A percentile compares a stretch with the other conserved stretches of the same genome.
These are phyloP conservation scores for Cytospora leucostoma DNA, from an alignment of 2,329 filamentous ascomycete genomes.

Conservation along the genomic window DNA sequence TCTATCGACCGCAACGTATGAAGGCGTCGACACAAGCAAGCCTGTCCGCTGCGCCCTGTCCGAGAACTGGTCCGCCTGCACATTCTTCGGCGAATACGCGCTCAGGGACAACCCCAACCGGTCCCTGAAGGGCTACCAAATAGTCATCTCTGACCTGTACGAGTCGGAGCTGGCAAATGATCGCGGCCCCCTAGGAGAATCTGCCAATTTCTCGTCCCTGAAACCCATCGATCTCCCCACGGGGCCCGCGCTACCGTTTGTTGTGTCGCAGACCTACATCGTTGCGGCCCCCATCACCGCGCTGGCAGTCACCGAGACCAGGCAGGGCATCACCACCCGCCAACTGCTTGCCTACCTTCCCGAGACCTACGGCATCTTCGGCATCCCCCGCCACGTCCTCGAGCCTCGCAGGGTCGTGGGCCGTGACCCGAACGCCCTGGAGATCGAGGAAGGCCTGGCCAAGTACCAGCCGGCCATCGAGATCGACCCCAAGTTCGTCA, in stretches of 20 bases:
- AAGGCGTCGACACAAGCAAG: conserved; percentile 72
- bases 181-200: conserved; percentile 72
- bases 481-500: conserved; percentile 76
- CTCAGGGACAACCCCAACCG: conserved; percentile 56
- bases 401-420: conserved; percentile 86
- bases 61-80: conserved; percentile 95
- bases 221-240: conserved; percentile 61
- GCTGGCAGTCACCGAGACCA: conserved; percentile 83
- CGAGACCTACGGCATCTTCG: conserved; percentile 71
- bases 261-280: conserved; percentile 78
- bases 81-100: conserved; percentile 66
- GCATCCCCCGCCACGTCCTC: conserved; percentile 75
- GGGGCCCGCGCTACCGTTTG: conserved; percentile 66
- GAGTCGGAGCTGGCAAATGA: conserved; percentile 84
- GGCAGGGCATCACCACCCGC: conserved; percentile 86
- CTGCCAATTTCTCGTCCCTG: conserved; percentile 76
- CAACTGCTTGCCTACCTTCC: conserved; percentile 80
- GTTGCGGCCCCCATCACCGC: conserved; percentile 76
- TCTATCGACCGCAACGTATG: conserved; percentile 69
- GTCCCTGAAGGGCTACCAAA: conserved; percentile 77
- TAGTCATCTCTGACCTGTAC: conserved; percentile 85
- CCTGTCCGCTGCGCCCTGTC: conserved; percentile 76
- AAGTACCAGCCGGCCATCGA: conserved; percentile 77
- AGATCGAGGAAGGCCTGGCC: conserved; percentile 80
- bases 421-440: conserved; percentile 76